phyloP scores from a whole-genome alignment of 2,329 filamentous ascomycete genomes.

The Sordariomycetes sp. region DNA sequence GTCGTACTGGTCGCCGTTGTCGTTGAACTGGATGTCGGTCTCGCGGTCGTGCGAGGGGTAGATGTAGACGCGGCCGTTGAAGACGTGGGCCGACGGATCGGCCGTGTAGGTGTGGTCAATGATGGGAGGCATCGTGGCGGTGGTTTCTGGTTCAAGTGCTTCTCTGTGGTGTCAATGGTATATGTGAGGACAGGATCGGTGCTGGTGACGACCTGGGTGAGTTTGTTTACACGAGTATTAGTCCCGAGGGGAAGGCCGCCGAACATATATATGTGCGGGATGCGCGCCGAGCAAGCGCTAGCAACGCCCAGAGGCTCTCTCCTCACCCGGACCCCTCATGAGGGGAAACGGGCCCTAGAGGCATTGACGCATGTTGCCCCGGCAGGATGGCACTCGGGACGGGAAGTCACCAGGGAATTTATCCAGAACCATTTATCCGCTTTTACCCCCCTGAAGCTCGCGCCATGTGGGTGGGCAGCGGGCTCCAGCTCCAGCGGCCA shows the following conservation, averaged over 20 bases:
- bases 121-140: conserved; percentile 39
- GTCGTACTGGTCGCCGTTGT: conserved; percentile 79
- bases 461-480: background rate
- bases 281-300: background rate
- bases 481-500: background rate
- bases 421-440: conserved; percentile 4
- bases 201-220: background rate
- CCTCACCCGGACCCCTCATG: background rate
- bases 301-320: background rate
- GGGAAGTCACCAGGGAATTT: background rate
- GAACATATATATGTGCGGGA: background rate
- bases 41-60: conserved; percentile 75
- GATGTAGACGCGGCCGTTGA: conserved; percentile 64
- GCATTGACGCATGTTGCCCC: background rate
- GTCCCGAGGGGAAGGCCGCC: background rate
- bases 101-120: conserved; percentile 70
- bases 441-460: background rate
- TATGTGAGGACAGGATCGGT: background rate
- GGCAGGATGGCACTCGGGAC: background rate
- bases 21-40: conserved; percentile 64
- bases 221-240: background rate
- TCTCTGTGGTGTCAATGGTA: background rate
- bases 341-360: background rate
- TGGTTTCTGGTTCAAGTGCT: background rate
- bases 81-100: conserved; percentile 72